Base-by-base conservation (phyloP, 2,329 filamentous ascomycete species). In the Talaromyces sp. region DNA sequence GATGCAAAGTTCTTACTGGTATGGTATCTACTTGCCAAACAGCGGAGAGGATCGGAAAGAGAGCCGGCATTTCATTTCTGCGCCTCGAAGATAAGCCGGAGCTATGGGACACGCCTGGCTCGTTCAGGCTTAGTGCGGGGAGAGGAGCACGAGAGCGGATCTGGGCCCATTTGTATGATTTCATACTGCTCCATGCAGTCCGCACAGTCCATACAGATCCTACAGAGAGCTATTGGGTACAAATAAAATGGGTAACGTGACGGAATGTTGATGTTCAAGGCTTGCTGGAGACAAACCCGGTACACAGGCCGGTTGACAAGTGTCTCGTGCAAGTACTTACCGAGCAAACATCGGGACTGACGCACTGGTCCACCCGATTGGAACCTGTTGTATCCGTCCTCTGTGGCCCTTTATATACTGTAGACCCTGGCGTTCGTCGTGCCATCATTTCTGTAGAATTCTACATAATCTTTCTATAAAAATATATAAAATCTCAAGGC, bases 11-110 rank as follows among this genome's bases (percentile, higher is more conserved):
- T n/a, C n/a, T n/a, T n/a, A n/a, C n/a, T n/a, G n/a, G 16, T 42
- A 40, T 9, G 11, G n/a, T 21, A 44, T 21, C 25, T 9, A 44
- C 42, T 46, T 9, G 23, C 44, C 21, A 23, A 28, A 50, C 14
- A 50, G 16, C 67, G 69, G 67, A 63, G 67, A 67, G 67, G 63
- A 48, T 65, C 68, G 70, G 69, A 63, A 64, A 61, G 52, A 50
- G 64, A 64, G 58, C 56, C 58, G 61, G 50, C 57, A 35, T 12
- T 40, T 21, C 21, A 55, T n/a, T 23, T 33, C 31, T 33, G 33
- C 60, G 63, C 28, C 16, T 39, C 67, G 63, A 67, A 58, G 63
- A 68, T 65, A 64, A 67, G 42, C 62, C 64, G 64, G 64, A 65
- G 58, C 48, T 35, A 21, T n/a, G 28, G 25, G 4, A 64, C 64